These are phyloP conservation scores for Cystofilobasidium bisporidii DNA, from an alignment of 768 basidiomycete genomes.

Conservation along the genomic window DNA sequence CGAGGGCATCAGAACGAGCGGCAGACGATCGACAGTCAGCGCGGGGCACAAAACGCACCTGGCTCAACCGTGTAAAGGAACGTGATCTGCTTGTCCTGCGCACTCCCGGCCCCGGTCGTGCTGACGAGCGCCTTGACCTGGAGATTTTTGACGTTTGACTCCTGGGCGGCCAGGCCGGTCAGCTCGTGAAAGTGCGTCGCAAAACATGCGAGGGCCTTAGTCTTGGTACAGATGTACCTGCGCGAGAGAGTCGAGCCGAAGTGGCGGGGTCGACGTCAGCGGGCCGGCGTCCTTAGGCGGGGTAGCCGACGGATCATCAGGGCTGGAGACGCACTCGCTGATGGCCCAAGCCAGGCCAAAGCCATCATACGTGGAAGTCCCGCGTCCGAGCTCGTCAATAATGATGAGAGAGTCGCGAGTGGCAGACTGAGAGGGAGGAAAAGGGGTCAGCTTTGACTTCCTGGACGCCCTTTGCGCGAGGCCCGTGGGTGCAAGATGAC, in stretches of 20 bases:
- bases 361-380: conserved; percentile 23
- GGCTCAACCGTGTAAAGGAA: conserved; percentile 64
- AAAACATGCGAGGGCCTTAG: conserved; percentile 88
- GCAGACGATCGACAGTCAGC: neutral
- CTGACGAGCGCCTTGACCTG: conserved; percentile 91
- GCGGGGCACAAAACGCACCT: conserved; percentile 49
- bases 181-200: conserved; percentile 98
- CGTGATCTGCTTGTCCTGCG: conserved; percentile 50
- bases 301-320: neutral
- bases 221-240: conserved; percentile 85
- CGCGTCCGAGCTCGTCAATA: conserved; percentile 61
- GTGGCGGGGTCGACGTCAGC: no score
- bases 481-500: conserved; percentile 37
- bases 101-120: conserved; percentile 42
- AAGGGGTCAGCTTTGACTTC: neutral
- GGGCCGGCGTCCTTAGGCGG: no score
- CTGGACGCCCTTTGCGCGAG: no score
- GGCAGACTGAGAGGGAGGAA: conserved; percentile 53
- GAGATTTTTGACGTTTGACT: conserved; percentile 79
- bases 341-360: conserved; percentile 88
- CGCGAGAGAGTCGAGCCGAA: neutral
- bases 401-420: conserved; percentile 88
- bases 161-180: conserved; percentile 77
- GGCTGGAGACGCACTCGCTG: conserved; percentile 60
- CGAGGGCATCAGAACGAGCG: neutral